A percentile compares a stretch with the other conserved stretches of the same genome.
These are phyloP conservation scores for Penstemon barbatus DNA, from an alignment of 257 asterid genomes.

Conservation along the genomic window DNA sequence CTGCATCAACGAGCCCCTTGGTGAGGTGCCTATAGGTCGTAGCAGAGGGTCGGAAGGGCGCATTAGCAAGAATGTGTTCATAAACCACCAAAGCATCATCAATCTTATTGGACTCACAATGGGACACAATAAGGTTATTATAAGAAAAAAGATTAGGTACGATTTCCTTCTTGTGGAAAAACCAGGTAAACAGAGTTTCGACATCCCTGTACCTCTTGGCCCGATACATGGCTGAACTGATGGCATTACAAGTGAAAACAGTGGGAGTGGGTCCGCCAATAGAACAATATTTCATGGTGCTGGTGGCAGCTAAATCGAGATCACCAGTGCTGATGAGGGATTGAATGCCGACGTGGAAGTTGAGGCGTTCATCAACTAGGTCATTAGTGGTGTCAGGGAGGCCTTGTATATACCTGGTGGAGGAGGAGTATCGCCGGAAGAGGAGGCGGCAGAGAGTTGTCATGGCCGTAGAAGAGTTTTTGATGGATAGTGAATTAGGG, in stretches of 20 bases:
- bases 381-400: slow-evolving; percentile 78
- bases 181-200: slow-evolving; percentile 71
- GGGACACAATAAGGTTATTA: slow-evolving; percentile 61
- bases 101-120: slow-evolving; percentile 69
- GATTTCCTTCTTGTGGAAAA: slow-evolving; percentile 64
- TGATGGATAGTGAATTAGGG: slow-evolving; percentile 7
- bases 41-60: slow-evolving; percentile 75
- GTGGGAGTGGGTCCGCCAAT: slow-evolving; percentile 63
- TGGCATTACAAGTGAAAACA: slow-evolving; percentile 92
- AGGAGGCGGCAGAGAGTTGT: slow-evolving; percentile 42
- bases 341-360: slow-evolving; percentile 89
- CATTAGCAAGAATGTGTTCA: slow-evolving; percentile 50
- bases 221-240: slow-evolving; percentile 82
- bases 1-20: slow-evolving; percentile 65
- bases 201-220: slow-evolving; percentile 64
- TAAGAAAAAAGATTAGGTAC: slow-evolving; percentile 75
- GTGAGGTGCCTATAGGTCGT: slow-evolving; percentile 79
- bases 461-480: slow-evolving; percentile 2
- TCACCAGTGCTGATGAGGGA: slow-evolving; percentile 86
- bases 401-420: slow-evolving; percentile 42
- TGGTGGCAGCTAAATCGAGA: slow-evolving; percentile 69
- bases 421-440: slow-evolving; percentile 42
- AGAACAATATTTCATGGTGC: slow-evolving; percentile 71
- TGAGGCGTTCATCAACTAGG: slow-evolving; percentile 72
- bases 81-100: slow-evolving; percentile 66